phyloP scores from a whole-genome alignment of 2,329 filamentous ascomycete species.

The Lachnellula cervina region DNA sequence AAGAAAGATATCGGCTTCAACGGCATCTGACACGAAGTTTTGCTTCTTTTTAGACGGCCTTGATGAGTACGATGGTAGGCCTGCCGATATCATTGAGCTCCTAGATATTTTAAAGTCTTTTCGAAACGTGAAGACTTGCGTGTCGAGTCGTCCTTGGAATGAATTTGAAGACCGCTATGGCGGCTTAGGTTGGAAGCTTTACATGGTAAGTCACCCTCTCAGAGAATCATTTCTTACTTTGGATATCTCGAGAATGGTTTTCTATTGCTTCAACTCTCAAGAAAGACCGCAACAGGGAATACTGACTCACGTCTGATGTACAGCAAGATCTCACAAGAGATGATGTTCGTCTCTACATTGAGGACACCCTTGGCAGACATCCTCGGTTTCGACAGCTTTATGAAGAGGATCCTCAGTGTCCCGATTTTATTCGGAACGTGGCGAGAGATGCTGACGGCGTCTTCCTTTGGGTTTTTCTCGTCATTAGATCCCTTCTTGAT shows the following conservation, averaged over 20 bases:
- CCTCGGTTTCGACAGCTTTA: not conserved
- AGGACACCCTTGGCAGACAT: not conserved
- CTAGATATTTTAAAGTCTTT: not conserved
- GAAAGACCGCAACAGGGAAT: too few relatives aligned
- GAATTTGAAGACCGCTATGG: conserved; percentile 8
- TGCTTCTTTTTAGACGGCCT: conserved; percentile 1
- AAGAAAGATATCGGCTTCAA: not conserved
- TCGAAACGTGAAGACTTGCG: conserved; percentile 13
- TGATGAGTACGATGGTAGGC: conserved; percentile 9
- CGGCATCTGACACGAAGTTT: not conserved
- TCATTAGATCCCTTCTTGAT: conserved; percentile 1
- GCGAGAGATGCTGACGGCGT: not conserved
- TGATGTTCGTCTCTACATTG: conserved; percentile 8
- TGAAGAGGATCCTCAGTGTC: not conserved
- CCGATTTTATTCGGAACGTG: too few relatives aligned
- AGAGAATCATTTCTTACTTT: too few relatives aligned
- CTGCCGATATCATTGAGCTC: conserved; percentile 2
- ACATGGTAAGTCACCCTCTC: too few relatives aligned
- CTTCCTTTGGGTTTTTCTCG: conserved; percentile 15
- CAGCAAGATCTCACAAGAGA: conserved; percentile 21
- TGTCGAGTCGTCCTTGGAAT: conserved; percentile 13
- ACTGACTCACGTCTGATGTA: too few relatives aligned
- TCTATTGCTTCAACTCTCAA: too few relatives aligned
- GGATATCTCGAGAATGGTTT: too few relatives aligned
- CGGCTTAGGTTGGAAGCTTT: not conserved